These are phyloP conservation scores for Amanita rubescens DNA, from an alignment of 768 basidiomycete species.

Conservation along the genomic window DNA sequence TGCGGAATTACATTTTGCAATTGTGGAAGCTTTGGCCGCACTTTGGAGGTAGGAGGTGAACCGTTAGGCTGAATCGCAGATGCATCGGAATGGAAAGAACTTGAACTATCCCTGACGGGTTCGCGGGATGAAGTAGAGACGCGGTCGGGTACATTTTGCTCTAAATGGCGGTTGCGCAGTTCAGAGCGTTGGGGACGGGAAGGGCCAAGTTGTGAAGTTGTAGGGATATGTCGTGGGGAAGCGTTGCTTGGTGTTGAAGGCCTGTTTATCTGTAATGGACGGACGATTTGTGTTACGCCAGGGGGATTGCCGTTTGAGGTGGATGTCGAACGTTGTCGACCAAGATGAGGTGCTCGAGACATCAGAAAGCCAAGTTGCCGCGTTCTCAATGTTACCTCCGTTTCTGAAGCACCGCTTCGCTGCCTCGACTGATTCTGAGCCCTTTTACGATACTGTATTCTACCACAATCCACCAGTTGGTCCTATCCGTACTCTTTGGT, in stretches of 20 bases:
- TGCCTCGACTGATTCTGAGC: neutral
- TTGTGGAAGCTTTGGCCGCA: slow-evolving; percentile 19
- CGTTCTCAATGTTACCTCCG: slow-evolving; percentile 19
- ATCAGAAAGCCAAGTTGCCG: slow-evolving; percentile 21
- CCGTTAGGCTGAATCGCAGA: slow-evolving; percentile 8
- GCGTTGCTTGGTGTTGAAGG: slow-evolving; percentile 42
- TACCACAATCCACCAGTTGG: slow-evolving; percentile 30
- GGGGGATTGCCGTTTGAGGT: slow-evolving; percentile 36
- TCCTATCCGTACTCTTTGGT: slow-evolving; percentile 46
- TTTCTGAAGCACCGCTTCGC: slow-evolving; percentile 20
- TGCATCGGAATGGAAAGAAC: slow-evolving; percentile 40
- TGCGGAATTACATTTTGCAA: slow-evolving; percentile 26
- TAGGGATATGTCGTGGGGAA: slow-evolving; percentile 30
- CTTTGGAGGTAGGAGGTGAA: neutral
- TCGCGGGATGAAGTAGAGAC: slow-evolving; percentile 38
- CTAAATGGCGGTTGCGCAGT: slow-evolving; percentile 46
- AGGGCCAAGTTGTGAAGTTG: slow-evolving; percentile 42
- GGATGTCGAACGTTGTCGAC: slow-evolving; percentile 20
- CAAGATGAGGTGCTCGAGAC: slow-evolving; percentile 43
- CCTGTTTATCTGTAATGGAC: slow-evolving; percentile 57
- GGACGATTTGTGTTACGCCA: slow-evolving; percentile 29
- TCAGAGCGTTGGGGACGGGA: slow-evolving; percentile 65
- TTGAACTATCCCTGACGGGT: slow-evolving; percentile 43
- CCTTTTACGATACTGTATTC: slow-evolving; percentile 27
- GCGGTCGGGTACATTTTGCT: slow-evolving; percentile 45